Conservation (phyloP, 305 asterid genomes). For the Fraxinus latifolia region DNA sequence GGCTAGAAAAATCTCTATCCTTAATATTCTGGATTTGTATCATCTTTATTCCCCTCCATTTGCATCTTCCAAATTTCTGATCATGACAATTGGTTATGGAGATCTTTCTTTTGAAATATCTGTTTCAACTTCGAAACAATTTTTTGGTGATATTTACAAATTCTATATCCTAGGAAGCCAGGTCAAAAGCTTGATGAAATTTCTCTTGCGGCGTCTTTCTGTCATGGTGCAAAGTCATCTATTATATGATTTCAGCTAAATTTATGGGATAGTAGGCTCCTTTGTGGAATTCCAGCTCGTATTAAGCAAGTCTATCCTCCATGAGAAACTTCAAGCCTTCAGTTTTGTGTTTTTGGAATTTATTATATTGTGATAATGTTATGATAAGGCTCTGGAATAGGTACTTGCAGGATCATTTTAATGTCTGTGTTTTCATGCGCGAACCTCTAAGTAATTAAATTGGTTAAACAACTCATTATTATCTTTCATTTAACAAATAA, state of each 20-base stretch:
- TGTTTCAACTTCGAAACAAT: conserved; percentile 12
- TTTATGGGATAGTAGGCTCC: conserved; percentile 88
- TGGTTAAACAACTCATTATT: not conserved
- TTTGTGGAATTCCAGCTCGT: conserved; percentile 80
- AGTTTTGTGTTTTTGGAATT: conserved; percentile 42
- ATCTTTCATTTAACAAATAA: not conserved
- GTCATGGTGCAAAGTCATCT: conserved; percentile 68
- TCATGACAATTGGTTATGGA: not conserved
- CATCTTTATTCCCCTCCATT: not conserved
- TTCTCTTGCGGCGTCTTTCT: conserved; percentile 50
- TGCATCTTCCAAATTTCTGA: conserved; percentile 4
- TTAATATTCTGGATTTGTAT: not conserved
- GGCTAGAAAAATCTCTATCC: not conserved
- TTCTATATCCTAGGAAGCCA: conserved; percentile 1
- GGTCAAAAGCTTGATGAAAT: conserved; percentile 15
- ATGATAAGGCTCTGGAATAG: not conserved
- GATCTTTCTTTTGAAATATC: conserved; percentile 4
- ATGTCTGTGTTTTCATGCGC: not conserved
- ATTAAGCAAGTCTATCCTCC: conserved; percentile 85
- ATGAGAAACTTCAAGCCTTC: conserved; percentile 86
- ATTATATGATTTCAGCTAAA: conserved; percentile 74
- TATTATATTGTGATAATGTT: conserved; percentile 11
- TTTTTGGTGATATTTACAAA: not conserved
- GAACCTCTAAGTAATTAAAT: conserved; percentile 5
- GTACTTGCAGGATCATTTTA: not conserved